phyloP scores from a whole-genome alignment of 805 yeast species.

The Wickerhamomyces mucosus region DNA sequence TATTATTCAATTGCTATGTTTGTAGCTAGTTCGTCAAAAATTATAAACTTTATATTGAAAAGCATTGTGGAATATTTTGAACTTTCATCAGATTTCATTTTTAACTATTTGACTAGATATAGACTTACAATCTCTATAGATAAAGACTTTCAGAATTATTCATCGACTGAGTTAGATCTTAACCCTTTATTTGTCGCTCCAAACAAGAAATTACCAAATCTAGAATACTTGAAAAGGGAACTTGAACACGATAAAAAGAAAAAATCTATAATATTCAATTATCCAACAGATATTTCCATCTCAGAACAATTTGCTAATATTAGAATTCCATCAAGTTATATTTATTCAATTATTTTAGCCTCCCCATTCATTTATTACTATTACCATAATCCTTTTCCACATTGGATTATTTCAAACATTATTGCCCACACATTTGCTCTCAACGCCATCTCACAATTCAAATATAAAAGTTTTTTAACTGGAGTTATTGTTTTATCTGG shows the following conservation, averaged over 20 bases:
- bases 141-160: not conserved
- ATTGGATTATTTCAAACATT: not conserved
- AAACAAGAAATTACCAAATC: not conserved
- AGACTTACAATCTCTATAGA: not conserved
- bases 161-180: not conserved
- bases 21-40: slow-evolving; percentile 21
- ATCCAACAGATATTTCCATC: not conserved
- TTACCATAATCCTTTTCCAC: not conserved
- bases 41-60: slow-evolving; percentile 18
- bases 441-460: not conserved
- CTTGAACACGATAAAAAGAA: slow-evolving; percentile 1
- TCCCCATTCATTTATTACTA: slow-evolving; percentile 1
- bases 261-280: not conserved
- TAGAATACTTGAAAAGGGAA: not conserved
- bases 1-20: slow-evolving; percentile 25
- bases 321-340: slow-evolving; percentile 3
- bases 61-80: slow-evolving; percentile 7
- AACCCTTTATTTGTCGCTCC: not conserved
- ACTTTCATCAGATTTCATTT: slow-evolving; percentile 5
- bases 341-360: slow-evolving; percentile 11
- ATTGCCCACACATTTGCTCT: not conserved
- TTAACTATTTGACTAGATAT: not conserved
- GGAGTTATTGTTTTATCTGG: slow-evolving; percentile 36
- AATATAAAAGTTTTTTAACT: slow-evolving; percentile 24
- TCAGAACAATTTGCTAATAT: not conserved